These are phyloP conservation scores for Aspergillus diversus DNA, from an alignment of 495 filamentous ascomycete species.

Conservation along the genomic window DNA sequence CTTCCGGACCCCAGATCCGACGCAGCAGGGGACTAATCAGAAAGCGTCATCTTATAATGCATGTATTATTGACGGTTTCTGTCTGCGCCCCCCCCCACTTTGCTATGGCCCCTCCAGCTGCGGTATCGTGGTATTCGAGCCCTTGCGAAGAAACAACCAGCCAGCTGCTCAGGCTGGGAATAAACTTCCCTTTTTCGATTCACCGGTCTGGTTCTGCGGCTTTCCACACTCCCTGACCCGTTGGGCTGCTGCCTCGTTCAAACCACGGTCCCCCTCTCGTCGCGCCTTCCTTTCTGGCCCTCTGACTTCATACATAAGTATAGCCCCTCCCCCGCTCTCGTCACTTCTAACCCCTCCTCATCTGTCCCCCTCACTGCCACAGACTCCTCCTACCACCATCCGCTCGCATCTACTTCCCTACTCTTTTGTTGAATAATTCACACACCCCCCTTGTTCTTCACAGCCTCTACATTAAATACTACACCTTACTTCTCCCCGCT, in stretches of 20 bases:
- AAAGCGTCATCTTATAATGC: constrained; percentile 4
- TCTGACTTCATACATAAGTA: constrained; percentile 15
- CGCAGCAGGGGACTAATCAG: constrained; percentile 10
- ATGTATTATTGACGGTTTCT: neutral
- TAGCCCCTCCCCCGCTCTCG: constrained; percentile 11
- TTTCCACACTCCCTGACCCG: constrained; percentile 7
- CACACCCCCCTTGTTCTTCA: constrained; percentile 6
- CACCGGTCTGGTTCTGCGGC: constrained; percentile 16
- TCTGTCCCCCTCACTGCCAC: constrained; percentile 9
- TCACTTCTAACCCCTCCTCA: constrained; percentile 2
- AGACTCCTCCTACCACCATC: constrained; percentile 8
- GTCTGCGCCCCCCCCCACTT: constrained; percentile 8
- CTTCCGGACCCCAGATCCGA: constrained; percentile 19
- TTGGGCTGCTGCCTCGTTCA: constrained; percentile 6
- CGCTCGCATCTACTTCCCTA: neutral
- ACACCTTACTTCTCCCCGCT: neutral
- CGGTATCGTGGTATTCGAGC: neutral
- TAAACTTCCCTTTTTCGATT: constrained; percentile 17
- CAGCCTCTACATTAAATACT: constrained; percentile 11
- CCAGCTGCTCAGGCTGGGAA: neutral
- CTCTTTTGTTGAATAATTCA: constrained; percentile 9
- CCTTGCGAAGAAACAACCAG: too few species aligned
- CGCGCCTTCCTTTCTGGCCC: neutral
- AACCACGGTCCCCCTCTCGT: neutral
- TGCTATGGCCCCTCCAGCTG: constrained; percentile 14